Percentiles rank a stretch among this genome's conserved stretches.
phyloP scores from a whole-genome alignment of 139 green algal genomes.

The Diplosphaera chodatii region DNA sequence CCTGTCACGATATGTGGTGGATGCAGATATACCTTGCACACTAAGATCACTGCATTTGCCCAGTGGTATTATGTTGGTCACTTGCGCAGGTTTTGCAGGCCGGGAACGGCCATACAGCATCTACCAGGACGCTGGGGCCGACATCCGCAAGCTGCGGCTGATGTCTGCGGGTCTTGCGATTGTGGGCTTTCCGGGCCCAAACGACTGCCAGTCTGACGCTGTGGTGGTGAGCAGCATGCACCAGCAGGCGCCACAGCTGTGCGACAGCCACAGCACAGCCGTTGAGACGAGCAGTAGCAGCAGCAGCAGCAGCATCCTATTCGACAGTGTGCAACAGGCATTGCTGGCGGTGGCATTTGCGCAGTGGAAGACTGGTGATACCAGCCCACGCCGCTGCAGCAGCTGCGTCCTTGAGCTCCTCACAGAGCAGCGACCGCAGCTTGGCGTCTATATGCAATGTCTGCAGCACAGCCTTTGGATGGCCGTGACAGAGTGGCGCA shows the following conservation, averaged over 20 bases:
- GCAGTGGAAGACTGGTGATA: background rate
- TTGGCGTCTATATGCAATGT: background rate
- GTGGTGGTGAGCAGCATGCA: no score
- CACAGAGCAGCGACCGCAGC: background rate
- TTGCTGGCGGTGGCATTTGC: background rate
- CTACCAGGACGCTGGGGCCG: background rate
- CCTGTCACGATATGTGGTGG: no score
- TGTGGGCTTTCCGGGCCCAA: background rate
- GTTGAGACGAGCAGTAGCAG: no score
- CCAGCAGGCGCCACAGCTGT: no score
- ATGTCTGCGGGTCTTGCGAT: background rate
- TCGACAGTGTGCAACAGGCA: background rate
- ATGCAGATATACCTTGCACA: no score
- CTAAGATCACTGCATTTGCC: no score
- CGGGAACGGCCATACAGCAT: background rate
- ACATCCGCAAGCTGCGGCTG: background rate
- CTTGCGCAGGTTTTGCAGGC: background rate
- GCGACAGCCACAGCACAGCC: no score
- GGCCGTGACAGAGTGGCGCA: background rate
- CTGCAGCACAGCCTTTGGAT: background rate
- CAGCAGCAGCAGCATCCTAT: no score
- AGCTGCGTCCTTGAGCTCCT: background rate
- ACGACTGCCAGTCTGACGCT: background rate
- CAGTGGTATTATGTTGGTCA: no score
- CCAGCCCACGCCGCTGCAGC: background rate